Evolutionary conservation across 208 protist genomes (phyloP).

Genomic region (Balamuthia mandrillaris): DNA sequence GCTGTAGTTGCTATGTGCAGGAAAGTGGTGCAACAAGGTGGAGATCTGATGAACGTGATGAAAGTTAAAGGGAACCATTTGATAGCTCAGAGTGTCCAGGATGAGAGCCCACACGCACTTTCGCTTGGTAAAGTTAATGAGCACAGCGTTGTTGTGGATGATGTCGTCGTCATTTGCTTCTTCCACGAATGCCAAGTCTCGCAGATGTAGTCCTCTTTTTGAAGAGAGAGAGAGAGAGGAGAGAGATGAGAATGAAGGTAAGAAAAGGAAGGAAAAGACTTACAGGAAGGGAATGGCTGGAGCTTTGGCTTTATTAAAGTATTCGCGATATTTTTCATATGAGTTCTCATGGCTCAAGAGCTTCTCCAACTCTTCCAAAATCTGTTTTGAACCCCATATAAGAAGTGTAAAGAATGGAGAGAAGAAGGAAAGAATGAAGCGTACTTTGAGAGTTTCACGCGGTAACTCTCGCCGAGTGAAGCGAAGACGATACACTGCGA

Average conservation of each 20-base stretch:
- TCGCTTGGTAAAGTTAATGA: not conserved
- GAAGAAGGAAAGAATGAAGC: not conserved
- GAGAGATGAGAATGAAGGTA: not conserved
- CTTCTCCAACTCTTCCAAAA: conserved; percentile 1
- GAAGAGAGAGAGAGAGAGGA: not conserved
- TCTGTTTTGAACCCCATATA: not conserved
- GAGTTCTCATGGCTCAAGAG: conserved; percentile 15
- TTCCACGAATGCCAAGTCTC: conserved; percentile 13
- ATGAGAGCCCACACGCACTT: not conserved
- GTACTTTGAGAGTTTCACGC: not conserved
- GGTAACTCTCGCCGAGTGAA: conserved; percentile 7
- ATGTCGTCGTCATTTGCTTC: not conserved
- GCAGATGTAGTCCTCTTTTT: not conserved
- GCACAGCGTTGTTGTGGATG: not conserved
- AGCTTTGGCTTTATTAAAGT: not conserved
- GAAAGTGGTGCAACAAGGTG: not conserved
- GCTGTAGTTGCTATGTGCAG: not conserved
- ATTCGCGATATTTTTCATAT: not conserved
- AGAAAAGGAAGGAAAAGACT: not conserved
- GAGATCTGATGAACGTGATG: conserved; percentile 23
- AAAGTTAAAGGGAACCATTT: conserved; percentile 7
- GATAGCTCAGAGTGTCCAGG: not conserved
- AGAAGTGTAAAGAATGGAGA: not conserved
- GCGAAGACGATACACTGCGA: not conserved
- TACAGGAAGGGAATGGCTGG: conserved; percentile 12